A percentile compares a stretch with the other conserved stretches of the same genome.
phyloP scores from a whole-genome alignment of 2,329 filamentous ascomycete genomes.

The Colletotrichum australisinense region DNA sequence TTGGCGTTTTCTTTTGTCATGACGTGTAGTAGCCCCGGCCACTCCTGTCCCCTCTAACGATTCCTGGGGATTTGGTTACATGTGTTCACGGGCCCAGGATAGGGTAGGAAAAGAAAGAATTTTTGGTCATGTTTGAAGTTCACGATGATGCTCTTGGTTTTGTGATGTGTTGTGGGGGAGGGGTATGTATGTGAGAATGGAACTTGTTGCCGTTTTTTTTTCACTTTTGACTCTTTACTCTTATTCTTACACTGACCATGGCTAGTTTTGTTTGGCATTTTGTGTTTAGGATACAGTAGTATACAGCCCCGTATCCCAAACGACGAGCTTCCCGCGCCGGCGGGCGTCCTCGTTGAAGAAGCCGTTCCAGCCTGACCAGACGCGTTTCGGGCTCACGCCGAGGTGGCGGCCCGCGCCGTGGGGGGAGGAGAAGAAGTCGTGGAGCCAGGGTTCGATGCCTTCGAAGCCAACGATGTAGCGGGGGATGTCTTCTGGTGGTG shows the following conservation, averaged over 20 bases:
- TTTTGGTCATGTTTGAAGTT: background rate
- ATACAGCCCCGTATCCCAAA: slow-evolving; percentile 66
- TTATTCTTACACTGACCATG: background rate
- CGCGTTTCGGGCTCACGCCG: slow-evolving; percentile 56
- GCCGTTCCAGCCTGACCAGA: slow-evolving; percentile 70
- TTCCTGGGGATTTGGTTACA: slow-evolving; percentile 11
- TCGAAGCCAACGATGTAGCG: slow-evolving; percentile 72
- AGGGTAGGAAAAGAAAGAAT: slow-evolving; percentile 17
- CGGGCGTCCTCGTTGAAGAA: slow-evolving; percentile 72
- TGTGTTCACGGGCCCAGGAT: background rate
- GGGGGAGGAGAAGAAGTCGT: slow-evolving; percentile 54
- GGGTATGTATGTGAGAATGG: no score
- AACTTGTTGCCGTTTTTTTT: no score
- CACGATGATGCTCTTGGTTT: background rate
- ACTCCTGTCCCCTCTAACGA: background rate
- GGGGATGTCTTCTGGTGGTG: slow-evolving; percentile 53
- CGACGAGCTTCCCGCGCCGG: slow-evolving; percentile 65
- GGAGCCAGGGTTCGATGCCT: slow-evolving; percentile 62
- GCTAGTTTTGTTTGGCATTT: no score
- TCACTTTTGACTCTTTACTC: no score
- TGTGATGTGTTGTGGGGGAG: background rate
- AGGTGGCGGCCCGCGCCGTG: slow-evolving; percentile 48
- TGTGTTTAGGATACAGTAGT: slow-evolving; percentile 1
- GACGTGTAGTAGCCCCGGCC: background rate
- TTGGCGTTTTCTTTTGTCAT: slow-evolving; percentile 23